A percentile compares a stretch with the other conserved stretches of the same genome.
Evolutionary conservation across 805 yeast species (phyloP).

Genomic region (Alloascoidea africana): DNA sequence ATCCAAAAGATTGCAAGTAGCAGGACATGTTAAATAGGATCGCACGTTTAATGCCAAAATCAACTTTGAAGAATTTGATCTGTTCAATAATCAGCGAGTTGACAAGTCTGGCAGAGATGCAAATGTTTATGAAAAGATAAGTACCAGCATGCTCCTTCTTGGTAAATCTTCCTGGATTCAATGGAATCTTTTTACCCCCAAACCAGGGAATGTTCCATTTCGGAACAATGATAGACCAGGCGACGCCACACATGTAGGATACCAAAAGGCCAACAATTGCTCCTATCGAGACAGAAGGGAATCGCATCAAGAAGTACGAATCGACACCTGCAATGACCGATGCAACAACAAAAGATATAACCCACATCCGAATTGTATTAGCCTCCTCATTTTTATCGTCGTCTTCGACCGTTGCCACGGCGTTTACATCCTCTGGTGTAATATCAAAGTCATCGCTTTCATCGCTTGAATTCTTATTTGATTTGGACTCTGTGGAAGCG

Average conservation of each 20-base stretch:
- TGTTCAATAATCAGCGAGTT: conserved; percentile 41
- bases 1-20: conserved; percentile 19
- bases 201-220: too few species aligned
- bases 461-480: too few species aligned
- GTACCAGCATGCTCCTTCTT: conserved; percentile 48
- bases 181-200: conserved; percentile 6
- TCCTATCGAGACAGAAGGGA: not conserved
- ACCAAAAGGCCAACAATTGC: conserved; percentile 12
- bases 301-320: not conserved
- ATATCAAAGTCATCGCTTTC: too few species aligned
- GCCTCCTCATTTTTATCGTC: too few species aligned
- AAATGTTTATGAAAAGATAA: conserved; percentile 32
- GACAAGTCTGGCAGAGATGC: conserved; percentile 38
- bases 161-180: conserved; percentile 52
- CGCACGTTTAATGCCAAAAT: conserved; percentile 6
- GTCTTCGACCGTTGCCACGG: too few species aligned
- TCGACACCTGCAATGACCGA: conserved; percentile 1
- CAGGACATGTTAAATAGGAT: not conserved
- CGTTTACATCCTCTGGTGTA: too few species aligned
- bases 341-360: not conserved
- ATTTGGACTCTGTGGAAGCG: too few species aligned
- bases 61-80: conserved; percentile 28
- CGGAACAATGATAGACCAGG: too few species aligned
- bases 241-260: not conserved
- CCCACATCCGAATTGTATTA: conserved; percentile 21